Evolutionary conservation across 495 filamentous ascomycete species (phyloP), one percentile per base, ranked within the genome.

Genomic region (Lophiostoma macrostomum): DNA sequence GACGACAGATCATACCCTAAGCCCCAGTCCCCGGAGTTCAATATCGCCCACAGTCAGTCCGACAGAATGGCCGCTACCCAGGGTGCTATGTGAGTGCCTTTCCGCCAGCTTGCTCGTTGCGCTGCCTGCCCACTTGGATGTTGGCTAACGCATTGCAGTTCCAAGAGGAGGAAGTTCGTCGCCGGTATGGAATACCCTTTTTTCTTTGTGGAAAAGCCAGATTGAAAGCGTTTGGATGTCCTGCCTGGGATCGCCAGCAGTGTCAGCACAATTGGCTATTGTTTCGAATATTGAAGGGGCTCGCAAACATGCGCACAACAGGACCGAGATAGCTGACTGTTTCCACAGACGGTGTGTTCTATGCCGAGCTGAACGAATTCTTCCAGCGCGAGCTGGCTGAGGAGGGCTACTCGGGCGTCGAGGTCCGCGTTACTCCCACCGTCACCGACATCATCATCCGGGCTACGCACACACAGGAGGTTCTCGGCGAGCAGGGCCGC

Each of bases 381-480:
- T 98, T 98, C 90, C 94, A 96, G 81, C 91, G 94, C 73, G 93
- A 98, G 80, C 81, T 98, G 71, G 91, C 91, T 72, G 91, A 98
- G 82, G 94, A 98, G 81, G 93, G 93, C 64, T 98, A 98, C 81
- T 97, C 94, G 28, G 93, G 93, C 70, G 93, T 98, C 70, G 94
- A 98, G 79, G 94, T 98, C 76, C 91, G 93, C 80, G 93, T 98
- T 67, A 98, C 93, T 63, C 93, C 93, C 68, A 98, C 93, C 69
- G 93, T 98, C 73, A 98, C 93, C 79, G 93, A 96, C 73, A 97
- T 97, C 85, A 98, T 97, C 82, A 94, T 97, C 82, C 90, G 94
- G 75, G 94, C 94, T 66, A 98, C 93, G 69, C 93, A 98, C 83
- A 98, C 93, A 71, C 93, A 98, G 79, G 93, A 98, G 79, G 93